Evolutionary conservation across 163 green algal genomes (phyloP).

Genomic region (Coccomyxa subellipsoidea): DNA sequence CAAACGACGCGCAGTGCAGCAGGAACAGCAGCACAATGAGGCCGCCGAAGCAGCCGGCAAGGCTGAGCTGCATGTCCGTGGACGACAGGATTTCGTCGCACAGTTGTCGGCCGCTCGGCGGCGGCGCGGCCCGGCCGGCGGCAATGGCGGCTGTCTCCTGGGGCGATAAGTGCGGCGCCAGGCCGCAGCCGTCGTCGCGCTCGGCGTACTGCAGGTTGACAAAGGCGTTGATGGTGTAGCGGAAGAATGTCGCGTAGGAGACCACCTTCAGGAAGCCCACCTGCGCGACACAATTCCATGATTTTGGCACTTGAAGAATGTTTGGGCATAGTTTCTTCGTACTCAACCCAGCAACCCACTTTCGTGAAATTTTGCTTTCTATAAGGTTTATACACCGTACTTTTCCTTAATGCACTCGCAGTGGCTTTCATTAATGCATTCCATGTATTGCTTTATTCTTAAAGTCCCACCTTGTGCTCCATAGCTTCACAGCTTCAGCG

Average conservation of each 20-base stretch:
- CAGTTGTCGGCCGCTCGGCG: neutral
- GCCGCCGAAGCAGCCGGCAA: neutral
- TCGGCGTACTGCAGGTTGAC: neutral
- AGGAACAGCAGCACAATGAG: neutral
- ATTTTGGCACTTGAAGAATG: too few relatives aligned
- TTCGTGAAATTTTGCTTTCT: too few relatives aligned
- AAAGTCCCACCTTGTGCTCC: too few relatives aligned
- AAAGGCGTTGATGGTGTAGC: constrained; percentile 11
- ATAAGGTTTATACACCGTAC: too few relatives aligned
- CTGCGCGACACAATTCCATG: too few relatives aligned
- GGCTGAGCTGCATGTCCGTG: neutral
- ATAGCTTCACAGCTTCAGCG: too few relatives aligned
- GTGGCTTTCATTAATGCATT: too few relatives aligned
- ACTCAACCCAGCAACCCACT: too few relatives aligned
- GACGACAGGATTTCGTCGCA: neutral
- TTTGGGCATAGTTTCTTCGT: too few relatives aligned
- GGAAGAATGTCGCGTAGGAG: constrained; percentile 4
- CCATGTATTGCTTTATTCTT: too few relatives aligned
- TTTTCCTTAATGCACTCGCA: too few relatives aligned
- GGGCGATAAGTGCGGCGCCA: neutral
- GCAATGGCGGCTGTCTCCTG: neutral
- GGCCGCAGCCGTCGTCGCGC: neutral
- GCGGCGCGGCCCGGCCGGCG: neutral
- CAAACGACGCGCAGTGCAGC: neutral
- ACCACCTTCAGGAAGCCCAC: neutral